Conservation (phyloP, 1,284 basidiomycete genomes). For the Singerocomus rubriflavus region DNA sequence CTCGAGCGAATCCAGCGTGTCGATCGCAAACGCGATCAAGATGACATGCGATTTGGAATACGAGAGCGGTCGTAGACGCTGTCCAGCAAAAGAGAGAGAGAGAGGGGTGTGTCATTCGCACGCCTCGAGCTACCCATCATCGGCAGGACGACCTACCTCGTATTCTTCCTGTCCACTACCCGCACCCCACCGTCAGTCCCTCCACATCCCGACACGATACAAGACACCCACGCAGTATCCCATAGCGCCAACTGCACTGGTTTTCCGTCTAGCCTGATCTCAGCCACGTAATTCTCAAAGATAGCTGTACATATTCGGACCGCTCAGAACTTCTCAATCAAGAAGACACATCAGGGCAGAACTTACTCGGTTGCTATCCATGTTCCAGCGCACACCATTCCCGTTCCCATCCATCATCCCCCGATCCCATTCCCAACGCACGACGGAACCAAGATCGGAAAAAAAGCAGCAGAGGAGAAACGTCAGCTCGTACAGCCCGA, state of each 20-base stretch:
- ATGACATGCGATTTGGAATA: conserved; percentile 99
- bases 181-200: conserved; percentile 6
- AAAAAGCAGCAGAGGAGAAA: neutral
- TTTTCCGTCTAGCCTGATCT: conserved; percentile 96
- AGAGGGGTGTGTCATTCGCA: neutral
- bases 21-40: conserved; percentile 94
- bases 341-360: neutral
- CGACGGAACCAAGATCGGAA: neutral
- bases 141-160: conserved; percentile 53
- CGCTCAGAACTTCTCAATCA: conserved; percentile 1
- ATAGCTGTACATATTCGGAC: conserved; percentile 54
- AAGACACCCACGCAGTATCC: conserved; percentile 78
- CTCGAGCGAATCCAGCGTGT: conserved; percentile 95
- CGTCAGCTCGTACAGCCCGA: neutral
- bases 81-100: neutral
- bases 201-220: conserved; percentile 2
- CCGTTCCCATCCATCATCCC: neutral
- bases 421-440: neutral
- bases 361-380: conserved; percentile 56
- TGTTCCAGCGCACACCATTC: neutral
- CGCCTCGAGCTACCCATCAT: neutral
- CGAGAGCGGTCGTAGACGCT: conserved; percentile 91
- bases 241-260: conserved; percentile 93
- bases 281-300: conserved; percentile 98
- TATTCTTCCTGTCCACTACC: conserved; percentile 89